Conservation (phyloP, 1,284 basidiomycete species). For the Apiotrichum mycotoxinovorans region DNA sequence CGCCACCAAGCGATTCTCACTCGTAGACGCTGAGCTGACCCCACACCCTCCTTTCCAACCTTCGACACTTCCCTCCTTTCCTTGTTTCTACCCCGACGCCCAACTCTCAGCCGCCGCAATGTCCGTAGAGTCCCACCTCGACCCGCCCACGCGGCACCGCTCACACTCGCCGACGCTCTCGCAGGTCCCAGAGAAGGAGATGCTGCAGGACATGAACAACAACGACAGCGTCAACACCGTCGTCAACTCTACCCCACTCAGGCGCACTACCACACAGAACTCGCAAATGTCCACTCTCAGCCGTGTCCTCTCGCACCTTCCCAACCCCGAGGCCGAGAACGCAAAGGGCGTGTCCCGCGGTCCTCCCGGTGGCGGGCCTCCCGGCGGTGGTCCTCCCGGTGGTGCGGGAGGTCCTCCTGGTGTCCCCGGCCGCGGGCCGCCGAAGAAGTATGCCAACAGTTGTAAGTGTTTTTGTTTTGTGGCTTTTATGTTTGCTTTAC, state of each 20-base stretch:
- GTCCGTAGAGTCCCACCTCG: background rate
- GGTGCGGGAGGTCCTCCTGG: background rate
- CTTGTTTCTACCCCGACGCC: too few relatives aligned
- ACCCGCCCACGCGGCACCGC: background rate
- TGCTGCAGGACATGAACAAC: background rate
- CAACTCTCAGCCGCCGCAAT: background rate
- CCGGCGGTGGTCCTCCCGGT: background rate
- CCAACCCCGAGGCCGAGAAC: conserved; percentile 7
- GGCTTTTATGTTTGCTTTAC: background rate
- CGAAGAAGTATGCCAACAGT: conserved; percentile 23
- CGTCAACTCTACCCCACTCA: background rate
- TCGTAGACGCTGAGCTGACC: too few relatives aligned
- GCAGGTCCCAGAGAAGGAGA: background rate
- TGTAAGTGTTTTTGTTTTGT: conserved; percentile 20
- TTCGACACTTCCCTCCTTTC: too few relatives aligned
- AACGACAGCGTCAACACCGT: background rate
- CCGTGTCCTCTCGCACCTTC: background rate
- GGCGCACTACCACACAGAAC: background rate
- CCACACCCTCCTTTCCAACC: too few relatives aligned
- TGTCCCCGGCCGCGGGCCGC: conserved; percentile 7
- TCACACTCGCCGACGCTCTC: background rate
- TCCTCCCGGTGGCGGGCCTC: background rate
- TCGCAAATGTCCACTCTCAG: background rate
- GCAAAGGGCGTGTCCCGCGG: background rate
- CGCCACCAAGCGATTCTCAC: too few relatives aligned